Conservation (phyloP, 768 basidiomycete species). For the Suillus tomentosus region DNA sequence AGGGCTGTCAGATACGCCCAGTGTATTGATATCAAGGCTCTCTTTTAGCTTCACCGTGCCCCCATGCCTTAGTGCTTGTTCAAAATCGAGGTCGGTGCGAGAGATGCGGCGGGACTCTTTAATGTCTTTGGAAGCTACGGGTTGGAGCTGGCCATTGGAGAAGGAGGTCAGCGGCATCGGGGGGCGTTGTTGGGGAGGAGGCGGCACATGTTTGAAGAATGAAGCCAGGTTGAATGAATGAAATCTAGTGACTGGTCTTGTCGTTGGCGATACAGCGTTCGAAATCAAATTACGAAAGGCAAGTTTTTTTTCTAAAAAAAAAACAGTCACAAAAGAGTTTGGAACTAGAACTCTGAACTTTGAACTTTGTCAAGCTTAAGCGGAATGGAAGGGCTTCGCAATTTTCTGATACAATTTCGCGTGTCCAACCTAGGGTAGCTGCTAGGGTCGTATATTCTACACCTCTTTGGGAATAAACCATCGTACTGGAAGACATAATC, state of each 20-base stretch:
- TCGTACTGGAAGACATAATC: slow-evolving; percentile 32
- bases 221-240: slow-evolving; percentile 57
- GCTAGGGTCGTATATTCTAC: slow-evolving; percentile 28
- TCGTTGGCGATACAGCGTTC: background rate
- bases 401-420: slow-evolving; percentile 10
- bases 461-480: slow-evolving; percentile 28
- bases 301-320: background rate
- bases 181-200: slow-evolving; percentile 42
- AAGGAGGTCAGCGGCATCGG: slow-evolving; percentile 49
- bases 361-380: background rate
- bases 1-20: slow-evolving; percentile 58
- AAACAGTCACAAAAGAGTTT: background rate
- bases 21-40: slow-evolving; percentile 65
- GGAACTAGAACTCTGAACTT: slow-evolving; percentile 2
- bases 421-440: slow-evolving; percentile 8
- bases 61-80: slow-evolving; percentile 66
- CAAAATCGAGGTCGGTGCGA: slow-evolving; percentile 80
- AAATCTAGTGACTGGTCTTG: background rate
- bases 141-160: slow-evolving; percentile 49
- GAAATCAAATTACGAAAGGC: background rate
- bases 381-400: background rate
- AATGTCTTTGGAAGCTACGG: slow-evolving; percentile 56
- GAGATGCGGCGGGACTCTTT: slow-evolving; percentile 57
- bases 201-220: slow-evolving; percentile 56
- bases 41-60: slow-evolving; percentile 73